These are phyloP conservation scores for Litsea cubeba DNA, from an alignment of 164 flowering plant genomes.

Conservation along the genomic window DNA sequence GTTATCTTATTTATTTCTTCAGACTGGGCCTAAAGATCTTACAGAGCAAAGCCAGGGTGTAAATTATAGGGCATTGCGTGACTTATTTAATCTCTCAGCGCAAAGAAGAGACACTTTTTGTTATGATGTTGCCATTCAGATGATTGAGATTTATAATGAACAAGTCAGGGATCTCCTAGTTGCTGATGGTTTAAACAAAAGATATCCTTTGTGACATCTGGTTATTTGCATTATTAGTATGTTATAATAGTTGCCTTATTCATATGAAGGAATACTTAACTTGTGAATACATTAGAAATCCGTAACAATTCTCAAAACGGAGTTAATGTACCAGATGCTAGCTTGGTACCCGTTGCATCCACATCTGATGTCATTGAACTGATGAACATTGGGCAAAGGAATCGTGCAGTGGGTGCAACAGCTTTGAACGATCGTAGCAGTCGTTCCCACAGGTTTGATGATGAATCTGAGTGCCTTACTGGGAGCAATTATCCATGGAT, in stretches of 20 bases:
- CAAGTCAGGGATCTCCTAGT: constrained; percentile 97
- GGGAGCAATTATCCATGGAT: no score
- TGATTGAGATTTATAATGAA: constrained; percentile 97
- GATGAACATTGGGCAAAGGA: constrained; percentile 85
- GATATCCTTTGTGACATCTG: constrained; percentile 67
- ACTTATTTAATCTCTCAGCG: constrained; percentile 70
- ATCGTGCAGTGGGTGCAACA: constrained; percentile 92
- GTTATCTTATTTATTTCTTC: constrained; percentile 18
- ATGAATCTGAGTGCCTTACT: background rate
- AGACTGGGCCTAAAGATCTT: constrained; percentile 86
- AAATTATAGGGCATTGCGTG: constrained; percentile 82
- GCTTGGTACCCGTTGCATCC: constrained; percentile 73
- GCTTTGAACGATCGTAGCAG: constrained; percentile 97
- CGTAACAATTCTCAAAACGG: constrained; percentile 88
- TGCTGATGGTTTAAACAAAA: constrained; percentile 65
- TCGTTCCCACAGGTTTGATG: constrained; percentile 86
- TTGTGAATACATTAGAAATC: constrained; percentile 68
- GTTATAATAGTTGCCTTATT: background rate
- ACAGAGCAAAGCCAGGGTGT: constrained; percentile 84
- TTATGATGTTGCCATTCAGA: constrained; percentile 86
- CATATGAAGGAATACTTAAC: constrained; percentile 41
- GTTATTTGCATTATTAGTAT: background rate
- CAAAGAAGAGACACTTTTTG: constrained; percentile 74
- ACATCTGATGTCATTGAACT: constrained; percentile 79
- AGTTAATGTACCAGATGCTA: constrained; percentile 90